Evolutionary conservation across 768 basidiomycete genomes (phyloP).

Genomic region (Calvatia gigantea): DNA sequence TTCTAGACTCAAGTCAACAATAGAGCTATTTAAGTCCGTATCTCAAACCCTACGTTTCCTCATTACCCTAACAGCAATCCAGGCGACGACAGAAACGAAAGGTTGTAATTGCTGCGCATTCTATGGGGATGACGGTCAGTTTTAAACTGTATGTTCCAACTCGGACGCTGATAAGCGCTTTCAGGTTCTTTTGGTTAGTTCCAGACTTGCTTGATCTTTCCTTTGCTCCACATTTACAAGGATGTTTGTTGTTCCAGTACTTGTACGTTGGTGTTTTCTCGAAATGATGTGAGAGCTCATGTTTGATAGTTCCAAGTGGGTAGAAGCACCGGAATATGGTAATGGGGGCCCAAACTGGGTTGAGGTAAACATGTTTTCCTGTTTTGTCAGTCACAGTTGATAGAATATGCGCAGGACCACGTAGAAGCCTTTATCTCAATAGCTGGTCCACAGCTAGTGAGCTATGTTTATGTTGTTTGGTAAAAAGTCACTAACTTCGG

Average conservation of each 20-base stretch:
- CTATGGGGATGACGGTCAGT: conserved; percentile 79
- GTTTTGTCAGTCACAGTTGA: conserved; percentile 3
- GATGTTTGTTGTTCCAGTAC: conserved; percentile 49
- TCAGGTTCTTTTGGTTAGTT: conserved; percentile 50
- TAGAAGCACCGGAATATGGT: conserved; percentile 81
- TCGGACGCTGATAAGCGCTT: background rate
- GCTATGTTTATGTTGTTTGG: conserved; percentile 17
- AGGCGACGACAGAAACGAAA: conserved; percentile 73
- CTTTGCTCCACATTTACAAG: background rate
- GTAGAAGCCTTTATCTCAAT: conserved; percentile 83
- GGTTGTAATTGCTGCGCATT: conserved; percentile 80
- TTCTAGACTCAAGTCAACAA: conserved; percentile 72
- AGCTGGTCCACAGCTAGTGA: conserved; percentile 81
- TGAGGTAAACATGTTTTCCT: conserved; percentile 49
- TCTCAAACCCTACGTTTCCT: background rate
- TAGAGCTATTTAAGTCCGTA: conserved; percentile 74
- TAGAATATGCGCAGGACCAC: conserved; percentile 51
- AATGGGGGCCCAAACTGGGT: conserved; percentile 87
- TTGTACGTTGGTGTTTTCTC: conserved; percentile 54
- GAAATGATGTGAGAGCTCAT: conserved; percentile 3
- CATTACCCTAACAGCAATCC: background rate
- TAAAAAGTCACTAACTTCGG: conserved; percentile 2
- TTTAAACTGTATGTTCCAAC: background rate
- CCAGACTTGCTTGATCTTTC: background rate
- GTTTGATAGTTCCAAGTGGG: conserved; percentile 83